Evolutionary conservation across 305 asterid genomes (phyloP).

Genomic region (Fraxinus latifolia): DNA sequence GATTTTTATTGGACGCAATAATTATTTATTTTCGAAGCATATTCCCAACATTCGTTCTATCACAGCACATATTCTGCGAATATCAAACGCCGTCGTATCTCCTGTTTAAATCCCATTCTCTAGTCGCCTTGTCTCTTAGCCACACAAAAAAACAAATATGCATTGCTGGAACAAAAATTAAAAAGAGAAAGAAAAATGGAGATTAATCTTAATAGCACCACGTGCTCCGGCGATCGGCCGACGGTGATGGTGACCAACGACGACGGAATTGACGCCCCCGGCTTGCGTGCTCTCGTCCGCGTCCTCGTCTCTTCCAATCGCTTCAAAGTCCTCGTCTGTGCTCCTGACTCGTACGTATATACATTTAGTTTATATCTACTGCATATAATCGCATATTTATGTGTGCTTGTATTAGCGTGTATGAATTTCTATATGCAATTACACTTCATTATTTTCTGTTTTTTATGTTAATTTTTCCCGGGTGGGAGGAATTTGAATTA

Average conservation of each 20-base stretch:
- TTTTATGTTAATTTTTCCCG: too few species aligned
- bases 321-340: constrained; percentile 73
- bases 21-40: background rate
- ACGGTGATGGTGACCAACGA: constrained; percentile 85
- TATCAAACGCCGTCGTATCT: background rate
- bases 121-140: background rate
- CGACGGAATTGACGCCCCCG: constrained; percentile 86
- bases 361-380: background rate
- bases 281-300: constrained; percentile 62
- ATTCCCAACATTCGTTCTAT: background rate
- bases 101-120: background rate
- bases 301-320: constrained; percentile 67
- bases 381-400: background rate
- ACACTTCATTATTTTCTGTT: too few species aligned
- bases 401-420: too few species aligned
- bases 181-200: background rate
- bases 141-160: background rate
- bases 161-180: background rate
- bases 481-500: too few species aligned
- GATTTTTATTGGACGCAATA: background rate
- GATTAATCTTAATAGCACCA: background rate
- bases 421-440: too few species aligned
- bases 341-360: constrained; percentile 70
- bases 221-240: constrained; percentile 41
- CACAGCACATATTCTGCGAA: background rate